A percentile compares a stretch with the other conserved stretches of the same genome.
phyloP scores from a whole-genome alignment of 2,329 filamentous ascomycete genomes.

The Microthyrium microscopicum region DNA sequence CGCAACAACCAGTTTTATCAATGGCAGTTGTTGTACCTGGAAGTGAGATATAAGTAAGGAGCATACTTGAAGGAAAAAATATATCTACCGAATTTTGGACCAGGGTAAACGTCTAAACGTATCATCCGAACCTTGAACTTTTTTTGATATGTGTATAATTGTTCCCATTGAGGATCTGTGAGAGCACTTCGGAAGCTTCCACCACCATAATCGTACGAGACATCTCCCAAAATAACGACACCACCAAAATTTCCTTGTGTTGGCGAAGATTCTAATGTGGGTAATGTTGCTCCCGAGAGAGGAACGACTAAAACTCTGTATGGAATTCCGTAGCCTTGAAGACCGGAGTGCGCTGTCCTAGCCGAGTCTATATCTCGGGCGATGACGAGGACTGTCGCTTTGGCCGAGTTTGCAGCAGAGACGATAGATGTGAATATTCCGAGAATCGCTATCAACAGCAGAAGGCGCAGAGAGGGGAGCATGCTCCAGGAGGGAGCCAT shows the following conservation, averaged over 20 bases:
- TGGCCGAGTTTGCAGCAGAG: background rate
- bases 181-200: slow-evolving; percentile 35
- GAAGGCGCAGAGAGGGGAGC: background rate
- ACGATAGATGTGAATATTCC: background rate
- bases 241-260: slow-evolving; percentile 41
- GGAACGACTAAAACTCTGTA: slow-evolving; percentile 40
- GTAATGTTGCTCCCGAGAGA: slow-evolving; percentile 32
- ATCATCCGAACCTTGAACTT: slow-evolving; percentile 44
- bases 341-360: slow-evolving; percentile 32
- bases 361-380: slow-evolving; percentile 35
- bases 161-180: slow-evolving; percentile 38
- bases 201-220: slow-evolving; percentile 33
- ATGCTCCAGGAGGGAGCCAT: background rate
- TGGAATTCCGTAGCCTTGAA: slow-evolving; percentile 45
- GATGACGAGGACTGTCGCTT: slow-evolving; percentile 36
- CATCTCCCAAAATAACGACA: slow-evolving; percentile 37
- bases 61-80: background rate
- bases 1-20: slow-evolving; percentile 30
- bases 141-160: slow-evolving; percentile 40
- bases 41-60: background rate
- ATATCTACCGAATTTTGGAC: slow-evolving; percentile 28
- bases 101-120: slow-evolving; percentile 40
- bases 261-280: slow-evolving; percentile 31
- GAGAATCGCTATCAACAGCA: background rate
- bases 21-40: slow-evolving; percentile 13